Percentiles rank a stretch among this genome's conserved stretches.
phyloP scores from a whole-genome alignment of 441 rosid genomes.

The Arabidopsis lyrata region DNA sequence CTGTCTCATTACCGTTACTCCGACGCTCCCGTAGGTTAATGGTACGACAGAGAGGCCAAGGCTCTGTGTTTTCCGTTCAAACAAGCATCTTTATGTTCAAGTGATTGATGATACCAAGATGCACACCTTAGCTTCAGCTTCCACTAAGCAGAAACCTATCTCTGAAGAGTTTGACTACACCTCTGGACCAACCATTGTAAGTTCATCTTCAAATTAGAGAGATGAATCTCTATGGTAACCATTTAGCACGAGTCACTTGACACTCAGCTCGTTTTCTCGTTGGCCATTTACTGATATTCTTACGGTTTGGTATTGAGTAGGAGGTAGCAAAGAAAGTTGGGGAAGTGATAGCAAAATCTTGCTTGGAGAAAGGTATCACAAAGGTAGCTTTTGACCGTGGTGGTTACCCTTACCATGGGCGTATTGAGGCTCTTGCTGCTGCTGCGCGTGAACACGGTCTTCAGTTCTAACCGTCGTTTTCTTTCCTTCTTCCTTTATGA shows the following conservation, averaged over 20 bases:
- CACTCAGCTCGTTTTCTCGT: background rate
- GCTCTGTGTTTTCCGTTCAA: constrained; percentile 81
- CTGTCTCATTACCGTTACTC: background rate
- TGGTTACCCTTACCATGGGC: constrained; percentile 96
- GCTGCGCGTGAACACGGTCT: constrained; percentile 91
- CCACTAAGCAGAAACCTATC: constrained; percentile 82
- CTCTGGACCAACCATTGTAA: constrained; percentile 80
- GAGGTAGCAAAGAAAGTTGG: constrained; percentile 95
- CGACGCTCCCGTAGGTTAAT: constrained; percentile 51
- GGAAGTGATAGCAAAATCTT: constrained; percentile 75
- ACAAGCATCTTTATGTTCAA: constrained; percentile 91
- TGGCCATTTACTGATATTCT: background rate
- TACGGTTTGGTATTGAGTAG: constrained; percentile 52
- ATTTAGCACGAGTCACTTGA: background rate
- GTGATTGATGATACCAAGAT: constrained; percentile 97
- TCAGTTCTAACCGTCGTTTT: constrained; percentile 53
- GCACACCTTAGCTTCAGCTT: constrained; percentile 95
- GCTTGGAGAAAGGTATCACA: constrained; percentile 88
- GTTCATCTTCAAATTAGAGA: constrained; percentile 33
- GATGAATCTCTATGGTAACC: background rate
- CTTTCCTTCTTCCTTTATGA: background rate
- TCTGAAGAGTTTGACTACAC: constrained; percentile 67
- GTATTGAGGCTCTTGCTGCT: constrained; percentile 69
- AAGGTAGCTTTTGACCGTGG: constrained; percentile 93
- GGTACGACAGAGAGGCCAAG: constrained; percentile 93